Conservation (phyloP, 768 basidiomycete species). For the Phylloporus sp. region DNA sequence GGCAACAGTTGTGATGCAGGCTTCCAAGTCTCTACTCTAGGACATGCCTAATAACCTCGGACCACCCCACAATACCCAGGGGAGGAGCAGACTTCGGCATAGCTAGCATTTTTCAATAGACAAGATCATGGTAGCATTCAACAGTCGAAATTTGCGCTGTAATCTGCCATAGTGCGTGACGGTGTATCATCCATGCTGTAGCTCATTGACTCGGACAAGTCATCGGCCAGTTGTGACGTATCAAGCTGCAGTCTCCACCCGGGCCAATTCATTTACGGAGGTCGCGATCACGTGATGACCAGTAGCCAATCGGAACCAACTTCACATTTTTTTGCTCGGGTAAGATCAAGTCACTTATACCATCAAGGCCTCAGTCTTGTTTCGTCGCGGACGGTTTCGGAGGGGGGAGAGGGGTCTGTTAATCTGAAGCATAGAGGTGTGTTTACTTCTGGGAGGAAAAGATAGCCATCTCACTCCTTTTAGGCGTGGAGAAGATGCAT, state of each 20-base stretch:
- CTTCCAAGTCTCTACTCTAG: neutral
- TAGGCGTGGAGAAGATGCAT: constrained; percentile 35
- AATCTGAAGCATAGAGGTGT: constrained; percentile 2
- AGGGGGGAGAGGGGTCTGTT: neutral
- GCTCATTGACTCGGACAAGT: constrained; percentile 6
- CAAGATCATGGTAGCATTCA: neutral
- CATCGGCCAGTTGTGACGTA: no score
- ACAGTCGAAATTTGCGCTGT: neutral
- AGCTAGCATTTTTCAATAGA: constrained; percentile 4
- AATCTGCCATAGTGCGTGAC: constrained; percentile 15
- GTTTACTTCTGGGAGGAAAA: neutral
- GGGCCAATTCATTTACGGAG: no score
- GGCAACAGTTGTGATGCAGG: neutral
- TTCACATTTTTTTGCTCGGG: constrained; percentile 11
- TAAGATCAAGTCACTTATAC: neutral
- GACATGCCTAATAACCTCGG: neutral
- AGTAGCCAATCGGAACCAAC: constrained; percentile 7
- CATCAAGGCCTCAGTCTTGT: neutral
- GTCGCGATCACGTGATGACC: constrained; percentile 8
- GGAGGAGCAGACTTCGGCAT: neutral
- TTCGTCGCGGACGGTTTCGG: neutral
- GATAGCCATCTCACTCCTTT: neutral
- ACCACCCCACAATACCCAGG: neutral
- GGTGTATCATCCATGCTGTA: neutral
- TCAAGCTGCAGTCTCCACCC: neutral